These are phyloP conservation scores for Chaetomium cochliodes DNA, from an alignment of 495 filamentous ascomycete species.

Conservation along the genomic window DNA sequence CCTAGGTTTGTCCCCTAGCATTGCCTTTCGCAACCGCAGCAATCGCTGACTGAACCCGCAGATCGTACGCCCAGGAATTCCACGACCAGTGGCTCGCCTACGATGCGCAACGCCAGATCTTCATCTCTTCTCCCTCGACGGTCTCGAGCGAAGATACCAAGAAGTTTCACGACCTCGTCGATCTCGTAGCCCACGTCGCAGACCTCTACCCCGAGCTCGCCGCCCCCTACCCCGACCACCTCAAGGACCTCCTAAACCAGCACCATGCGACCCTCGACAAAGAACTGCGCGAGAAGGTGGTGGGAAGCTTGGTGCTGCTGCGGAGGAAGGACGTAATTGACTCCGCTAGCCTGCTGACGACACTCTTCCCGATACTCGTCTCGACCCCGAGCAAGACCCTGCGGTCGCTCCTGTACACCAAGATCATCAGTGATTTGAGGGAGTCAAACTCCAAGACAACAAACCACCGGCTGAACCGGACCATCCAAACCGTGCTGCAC, in stretches of 20 bases:
- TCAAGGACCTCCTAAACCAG: conserved; percentile 72
- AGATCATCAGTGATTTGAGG: conserved; percentile 86
- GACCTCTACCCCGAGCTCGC: conserved; percentile 87
- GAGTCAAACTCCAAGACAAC: conserved; percentile 78
- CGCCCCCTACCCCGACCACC: conserved; percentile 71
- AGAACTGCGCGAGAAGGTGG: conserved; percentile 89
- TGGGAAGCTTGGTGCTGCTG: conserved; percentile 82
- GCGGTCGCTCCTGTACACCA: conserved; percentile 78
- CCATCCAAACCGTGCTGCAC: conserved; percentile 87
- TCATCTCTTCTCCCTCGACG: conserved; percentile 75
- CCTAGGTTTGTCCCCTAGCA: conserved; percentile 56
- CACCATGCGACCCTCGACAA: conserved; percentile 78
- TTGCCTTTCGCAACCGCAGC: neutral
- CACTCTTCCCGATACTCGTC: conserved; percentile 82
- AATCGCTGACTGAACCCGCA: conserved; percentile 31
- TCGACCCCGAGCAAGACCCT: conserved; percentile 81
- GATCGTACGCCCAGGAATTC: conserved; percentile 84
- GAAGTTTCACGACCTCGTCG: conserved; percentile 72
- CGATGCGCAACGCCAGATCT: conserved; percentile 85
- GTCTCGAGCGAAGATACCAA: conserved; percentile 72
- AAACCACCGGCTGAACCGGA: conserved; percentile 89
- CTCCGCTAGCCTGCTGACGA: conserved; percentile 76
- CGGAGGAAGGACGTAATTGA: conserved; percentile 90
- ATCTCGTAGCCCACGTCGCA: conserved; percentile 87
- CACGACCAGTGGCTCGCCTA: conserved; percentile 87